phyloP scores from a whole-genome alignment of 1,284 basidiomycete species.

The Binderoboletus segoi region DNA sequence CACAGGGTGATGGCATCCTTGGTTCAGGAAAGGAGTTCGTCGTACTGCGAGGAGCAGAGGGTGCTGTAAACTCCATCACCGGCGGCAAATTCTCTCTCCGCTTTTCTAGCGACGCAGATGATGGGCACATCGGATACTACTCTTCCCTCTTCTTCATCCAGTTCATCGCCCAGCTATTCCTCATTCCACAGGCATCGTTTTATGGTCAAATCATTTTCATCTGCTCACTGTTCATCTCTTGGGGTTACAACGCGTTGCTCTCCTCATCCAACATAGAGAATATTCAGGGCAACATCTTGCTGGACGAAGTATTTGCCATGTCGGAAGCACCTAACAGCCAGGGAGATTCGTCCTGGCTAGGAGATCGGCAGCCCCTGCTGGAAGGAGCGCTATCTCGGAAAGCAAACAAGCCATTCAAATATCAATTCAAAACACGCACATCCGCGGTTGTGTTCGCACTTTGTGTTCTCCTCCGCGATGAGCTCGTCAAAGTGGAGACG shows the following conservation, averaged over 20 bases:
- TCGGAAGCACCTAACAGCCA: too few relatives aligned
- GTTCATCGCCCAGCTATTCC: not conserved
- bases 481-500: conserved; percentile 17
- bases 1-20: not conserved
- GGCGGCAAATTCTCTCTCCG: not conserved
- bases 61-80: too few relatives aligned
- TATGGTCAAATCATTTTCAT: conserved; percentile 35
- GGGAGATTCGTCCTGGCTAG: too few relatives aligned
- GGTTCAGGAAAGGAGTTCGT: too few relatives aligned
- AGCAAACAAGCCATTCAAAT: conserved; percentile 18
- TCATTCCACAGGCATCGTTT: conserved; percentile 9
- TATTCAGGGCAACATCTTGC: conserved; percentile 23
- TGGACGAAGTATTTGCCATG: conserved; percentile 19
- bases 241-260: conserved; percentile 27
- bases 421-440: conserved; percentile 22
- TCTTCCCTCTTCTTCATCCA: not conserved
- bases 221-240: conserved; percentile 27
- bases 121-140: conserved; percentile 20
- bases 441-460: conserved; percentile 28
- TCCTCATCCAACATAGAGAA: conserved; percentile 29
- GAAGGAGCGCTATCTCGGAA: too few relatives aligned
- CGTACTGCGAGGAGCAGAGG: too few relatives aligned
- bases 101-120: conserved; percentile 13
- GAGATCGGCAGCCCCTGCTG: too few relatives aligned
- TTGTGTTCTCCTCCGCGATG: conserved; percentile 18